phyloP scores from a whole-genome alignment of 2,329 filamentous ascomycete genomes.

The Pseudomassariella vexata region DNA sequence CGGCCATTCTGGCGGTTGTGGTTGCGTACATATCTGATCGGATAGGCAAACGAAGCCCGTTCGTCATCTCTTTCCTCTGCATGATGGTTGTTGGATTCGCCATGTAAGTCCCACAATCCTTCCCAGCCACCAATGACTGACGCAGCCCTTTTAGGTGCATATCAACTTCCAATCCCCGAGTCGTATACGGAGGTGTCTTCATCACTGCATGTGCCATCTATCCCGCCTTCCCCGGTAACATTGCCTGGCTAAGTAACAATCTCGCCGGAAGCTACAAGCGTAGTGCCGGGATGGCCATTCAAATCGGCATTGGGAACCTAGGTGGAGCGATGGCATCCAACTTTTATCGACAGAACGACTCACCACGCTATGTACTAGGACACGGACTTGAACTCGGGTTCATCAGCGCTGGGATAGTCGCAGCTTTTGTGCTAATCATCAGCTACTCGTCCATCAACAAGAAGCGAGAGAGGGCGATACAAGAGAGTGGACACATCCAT shows the following conservation, averaged over 20 bases:
- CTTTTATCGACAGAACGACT: conserved; percentile 55
- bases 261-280: conserved; percentile 62
- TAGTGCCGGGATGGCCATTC: conserved; percentile 57
- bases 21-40: conserved; percentile 51
- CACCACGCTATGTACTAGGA: conserved; percentile 42
- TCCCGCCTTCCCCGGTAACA: conserved; percentile 70
- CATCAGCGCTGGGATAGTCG: conserved; percentile 37
- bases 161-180: conserved; percentile 47
- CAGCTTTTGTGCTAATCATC: conserved; percentile 35
- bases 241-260: conserved; percentile 77
- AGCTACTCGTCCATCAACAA: conserved; percentile 55
- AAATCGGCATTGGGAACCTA: conserved; percentile 56
- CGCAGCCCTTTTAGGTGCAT: no score
- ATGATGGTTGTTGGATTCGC: conserved; percentile 52
- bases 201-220: conserved; percentile 74
- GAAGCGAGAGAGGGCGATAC: conserved; percentile 42
- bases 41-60: conserved; percentile 46
- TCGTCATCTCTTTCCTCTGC: conserved; percentile 47
- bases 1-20: conserved; percentile 51
- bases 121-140: no score
- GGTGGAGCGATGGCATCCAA: conserved; percentile 64
- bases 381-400: conserved; percentile 46
- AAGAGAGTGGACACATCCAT: conserved; percentile 33
- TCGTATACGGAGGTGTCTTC: conserved; percentile 71
- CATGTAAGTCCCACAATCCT: no score